Evolutionary conservation across 2,329 filamentous ascomycete species (phyloP), one percentile per base, ranked within the genome.

Genomic region (Lizonia empirigonia): DNA sequence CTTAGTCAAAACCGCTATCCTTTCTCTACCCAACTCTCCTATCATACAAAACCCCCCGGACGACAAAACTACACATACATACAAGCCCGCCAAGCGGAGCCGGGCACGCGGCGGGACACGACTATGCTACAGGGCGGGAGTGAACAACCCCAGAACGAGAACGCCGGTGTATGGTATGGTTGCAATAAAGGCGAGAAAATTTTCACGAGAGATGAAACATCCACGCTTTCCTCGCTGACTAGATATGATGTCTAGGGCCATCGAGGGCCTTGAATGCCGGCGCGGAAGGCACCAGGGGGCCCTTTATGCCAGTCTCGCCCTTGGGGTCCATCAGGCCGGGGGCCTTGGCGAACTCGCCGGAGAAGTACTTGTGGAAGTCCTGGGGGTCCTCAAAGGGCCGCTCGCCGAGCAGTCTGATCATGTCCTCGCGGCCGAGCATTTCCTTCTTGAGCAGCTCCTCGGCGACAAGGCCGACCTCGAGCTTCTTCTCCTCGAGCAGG

Each of bases 321-420:
- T 64, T 45, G 2, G 70, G 70, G 44, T 70, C 68, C 5, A 72
- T 64, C 4, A 70, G 46, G 1, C 70, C 70, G 0, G 70, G 69
- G 1, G 63, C 70, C 46, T 63, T 69, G 9, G 69, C 70, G 22
- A 67, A 59, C 56, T 73, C 68, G 22, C 75, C 74, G 10, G 73
- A 72, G 74, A 99, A 99, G 79, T 96, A 99, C 80, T 97, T 97
- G 67, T 87, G 81, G 75, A 99, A 97, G 68, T 97, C 92, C 65
- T 89, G 87, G 53, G 84, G 82, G 65, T 97, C 93, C 32, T 88
- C 87, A 65, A 89, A 97, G 12, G 91, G 90, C 59, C 94, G 79
- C 37, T 87, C 87, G 18, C 94, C 94, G 20, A 99, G 80, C 48
- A 99, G 78, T 22, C 94, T 82, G 41, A 97, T 85, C 83, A 97